phyloP scores from a whole-genome alignment of 129 eudicot species.

The Centella asiatica region DNA sequence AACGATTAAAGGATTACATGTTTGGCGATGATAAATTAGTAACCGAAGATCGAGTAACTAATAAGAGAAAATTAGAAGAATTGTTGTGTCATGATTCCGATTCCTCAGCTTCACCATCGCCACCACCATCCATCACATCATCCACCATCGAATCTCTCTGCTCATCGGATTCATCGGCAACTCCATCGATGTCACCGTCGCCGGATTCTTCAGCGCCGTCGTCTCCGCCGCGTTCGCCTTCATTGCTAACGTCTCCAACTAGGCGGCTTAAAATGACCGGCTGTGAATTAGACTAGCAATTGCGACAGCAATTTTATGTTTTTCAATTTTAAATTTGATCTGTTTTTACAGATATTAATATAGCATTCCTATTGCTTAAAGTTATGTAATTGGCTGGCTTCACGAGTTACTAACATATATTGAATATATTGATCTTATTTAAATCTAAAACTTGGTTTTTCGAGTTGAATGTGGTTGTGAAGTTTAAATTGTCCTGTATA shows the following conservation, averaged over 20 bases:
- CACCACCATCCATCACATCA: slow-evolving; percentile 22
- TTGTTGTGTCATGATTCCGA: slow-evolving; percentile 27
- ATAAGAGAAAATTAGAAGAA: slow-evolving; percentile 63
- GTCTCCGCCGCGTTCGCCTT: slow-evolving; percentile 40
- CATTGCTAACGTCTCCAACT: slow-evolving; percentile 55
- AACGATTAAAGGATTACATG: slow-evolving; percentile 63
- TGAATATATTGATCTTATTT: background rate
- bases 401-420: background rate
- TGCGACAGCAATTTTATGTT: background rate
- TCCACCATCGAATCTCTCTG: slow-evolving; percentile 6
- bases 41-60: slow-evolving; percentile 31
- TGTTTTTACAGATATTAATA: background rate
- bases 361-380: background rate
- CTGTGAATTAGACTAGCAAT: slow-evolving; percentile 26
- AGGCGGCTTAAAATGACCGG: slow-evolving; percentile 45
- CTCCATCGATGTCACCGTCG: background rate
- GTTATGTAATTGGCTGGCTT: background rate
- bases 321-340: slow-evolving; percentile 10
- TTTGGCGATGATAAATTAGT: slow-evolving; percentile 41
- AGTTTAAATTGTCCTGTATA: too few relatives aligned
- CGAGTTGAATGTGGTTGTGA: too few relatives aligned
- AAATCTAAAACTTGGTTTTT: too few relatives aligned
- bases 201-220: slow-evolving; percentile 6
- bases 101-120: slow-evolving; percentile 16
- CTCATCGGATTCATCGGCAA: too few relatives aligned